Evolutionary conservation across 495 filamentous ascomycete genomes (phyloP), one percentile per base, ranked within the genome.

Genomic region (Amorphotheca resinae): DNA sequence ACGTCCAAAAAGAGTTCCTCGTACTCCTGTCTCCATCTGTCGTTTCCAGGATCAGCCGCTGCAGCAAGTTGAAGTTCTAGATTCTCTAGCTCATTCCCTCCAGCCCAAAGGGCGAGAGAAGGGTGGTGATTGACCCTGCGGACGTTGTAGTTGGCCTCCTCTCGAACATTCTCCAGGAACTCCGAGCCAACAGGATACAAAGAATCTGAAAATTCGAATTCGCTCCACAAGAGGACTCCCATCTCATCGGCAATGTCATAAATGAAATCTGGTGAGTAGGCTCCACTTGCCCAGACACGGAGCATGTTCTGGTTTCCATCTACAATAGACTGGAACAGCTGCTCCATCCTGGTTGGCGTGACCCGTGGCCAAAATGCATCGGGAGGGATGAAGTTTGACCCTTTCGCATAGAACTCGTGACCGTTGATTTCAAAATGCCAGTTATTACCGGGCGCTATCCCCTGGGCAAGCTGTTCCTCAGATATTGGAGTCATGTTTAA

Each of bases 71-170:
- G 54, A 17, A 82, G 59, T 57, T 74, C 71, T 18, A 85, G 73
- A 52, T 87, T 81, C 56, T 91, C 88, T 57, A 91, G 80, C 54
- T 91, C 85, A 52, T 93, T 93, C 58, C 87, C 87, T 11, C 86
- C 85, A 18, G 77, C 81, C 57, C 73, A 89, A 23, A 89, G 69
- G 6, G 83, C 77, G 46, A 93, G 72, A 2, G 76, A 86, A 0
- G 85, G 79, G 52, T 91, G 86, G 46, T 86, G 77, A 18, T 84
- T 72, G 16, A 91, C 64, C 5, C 79, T 67, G 31, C 72, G 70
- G 22, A 87, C 64, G 48, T 85, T 80, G 39, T 77, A 76, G 5
- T 68, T 56, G 7, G 79, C 77, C 62, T 91, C 86, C 14, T 65
- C 49, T 32, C 70, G 64, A 31, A 89, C 65, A 2, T 75, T 77